Evolutionary conservation across 345 rosid species (phyloP), one percentile per base, ranked within the genome.

Genomic region (Eucalyptus erythrocorys): DNA sequence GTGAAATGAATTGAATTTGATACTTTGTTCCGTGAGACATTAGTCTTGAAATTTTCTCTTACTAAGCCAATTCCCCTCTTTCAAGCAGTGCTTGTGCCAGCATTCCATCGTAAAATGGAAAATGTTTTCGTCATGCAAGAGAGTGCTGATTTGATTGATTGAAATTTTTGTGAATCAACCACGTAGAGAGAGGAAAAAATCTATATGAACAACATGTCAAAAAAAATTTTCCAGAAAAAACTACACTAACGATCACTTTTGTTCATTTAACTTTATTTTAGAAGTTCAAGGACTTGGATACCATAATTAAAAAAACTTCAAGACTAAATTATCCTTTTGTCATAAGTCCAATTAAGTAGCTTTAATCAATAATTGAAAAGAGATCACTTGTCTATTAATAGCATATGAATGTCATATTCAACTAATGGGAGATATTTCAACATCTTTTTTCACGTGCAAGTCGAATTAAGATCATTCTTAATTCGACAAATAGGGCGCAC

Each of bases 401-500:
- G 8, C 32, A 27, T 59, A 27, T 27, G 3, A 59, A 27, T 59
- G 15, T 27, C 16, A 12, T 59, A 6, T 5, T 59, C 4, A 59
- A 32, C 21, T 5, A 6, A 68, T 8, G 24, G 3, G 42, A 21
- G 13, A 68, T 32, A 3, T 17, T 68, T 32, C 24, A 17, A 68
- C 2, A 1, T 10, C 6, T 5, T 3, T 37, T 64, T 19, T 66
- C 3, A 16, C 10, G 2, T 17, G 26, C 26, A 68, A 1, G 26
- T 19, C 4, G 1, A 19, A 37, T 71, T 71, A 71, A 40, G 45
- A n/a, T n/a, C n/a, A n/a, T n/a, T n/a, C n/a, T n/a, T n/a, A n/a
- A n/a, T n/a, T n/a, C n/a, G 5, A n/a, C 21, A 9, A 32, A 16
- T 2, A 9, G 12, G 21, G 4, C 0, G 0, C 5, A 6, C 3